These are phyloP conservation scores for Iris pallida DNA, from an alignment of 116 monocot species.

Conservation along the genomic window DNA sequence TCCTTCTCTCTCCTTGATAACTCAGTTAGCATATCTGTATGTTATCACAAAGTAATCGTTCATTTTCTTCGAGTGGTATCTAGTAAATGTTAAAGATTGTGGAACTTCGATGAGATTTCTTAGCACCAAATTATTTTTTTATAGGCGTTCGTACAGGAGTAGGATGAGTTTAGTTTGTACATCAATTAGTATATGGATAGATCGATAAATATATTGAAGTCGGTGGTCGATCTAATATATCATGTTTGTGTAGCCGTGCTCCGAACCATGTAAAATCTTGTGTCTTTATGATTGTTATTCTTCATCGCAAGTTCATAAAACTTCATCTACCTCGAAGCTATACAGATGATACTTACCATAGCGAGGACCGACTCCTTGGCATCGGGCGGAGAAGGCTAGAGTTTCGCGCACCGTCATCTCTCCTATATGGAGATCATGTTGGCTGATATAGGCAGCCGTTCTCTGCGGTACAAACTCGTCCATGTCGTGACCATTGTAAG, in stretches of 20 bases:
- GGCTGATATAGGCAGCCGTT: slow-evolving; percentile 47
- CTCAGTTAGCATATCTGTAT: slow-evolving; percentile 69
- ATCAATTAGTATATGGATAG: too few species aligned
- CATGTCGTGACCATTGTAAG: slow-evolving; percentile 55
- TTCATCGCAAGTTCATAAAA: too few species aligned
- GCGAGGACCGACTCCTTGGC: slow-evolving; percentile 4
- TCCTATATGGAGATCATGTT: slow-evolving; percentile 43
- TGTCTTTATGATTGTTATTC: too few species aligned
- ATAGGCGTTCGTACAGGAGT: too few species aligned
- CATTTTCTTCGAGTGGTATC: background rate
- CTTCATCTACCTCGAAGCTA: background rate
- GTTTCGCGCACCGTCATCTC: slow-evolving; percentile 22
- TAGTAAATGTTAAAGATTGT: too few species aligned
- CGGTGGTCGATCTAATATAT: too few species aligned
- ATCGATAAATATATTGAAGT: too few species aligned
- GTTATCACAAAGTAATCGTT: background rate
- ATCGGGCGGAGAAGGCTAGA: background rate
- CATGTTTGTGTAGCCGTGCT: too few species aligned
- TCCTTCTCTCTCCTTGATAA: slow-evolving; percentile 71
- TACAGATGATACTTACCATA: background rate
- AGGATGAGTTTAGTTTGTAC: too few species aligned
- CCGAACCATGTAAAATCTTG: too few species aligned
- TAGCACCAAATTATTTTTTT: too few species aligned
- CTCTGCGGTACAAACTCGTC: slow-evolving; percentile 50
- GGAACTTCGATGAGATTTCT: too few species aligned